Percentiles rank a stretch among this genome's conserved stretches.
phyloP scores from a whole-genome alignment of 805 yeast genomes.

The Candida wancherniae region DNA sequence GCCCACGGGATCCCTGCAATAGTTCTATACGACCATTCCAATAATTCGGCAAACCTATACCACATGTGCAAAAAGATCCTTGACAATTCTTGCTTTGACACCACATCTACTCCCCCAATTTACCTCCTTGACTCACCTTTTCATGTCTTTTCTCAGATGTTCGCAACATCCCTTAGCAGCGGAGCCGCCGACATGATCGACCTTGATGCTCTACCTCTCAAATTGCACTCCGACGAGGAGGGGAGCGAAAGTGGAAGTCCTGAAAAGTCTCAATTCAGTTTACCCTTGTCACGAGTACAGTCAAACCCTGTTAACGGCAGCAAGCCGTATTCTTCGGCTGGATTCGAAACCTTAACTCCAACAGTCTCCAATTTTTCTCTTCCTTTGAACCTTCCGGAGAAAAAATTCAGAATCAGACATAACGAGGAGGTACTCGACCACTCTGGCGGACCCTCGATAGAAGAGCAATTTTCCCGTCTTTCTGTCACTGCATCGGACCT shows the following conservation, averaged over 20 bases:
- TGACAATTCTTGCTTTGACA: constrained; percentile 22
- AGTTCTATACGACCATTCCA: constrained; percentile 46
- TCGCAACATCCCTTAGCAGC: constrained; percentile 18
- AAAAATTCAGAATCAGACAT: constrained; percentile 39
- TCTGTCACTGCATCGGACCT: constrained; percentile 7
- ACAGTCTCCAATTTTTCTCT: constrained; percentile 50
- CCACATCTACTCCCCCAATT: constrained; percentile 29
- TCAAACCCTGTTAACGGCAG: background rate
- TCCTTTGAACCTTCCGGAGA: constrained; percentile 36
- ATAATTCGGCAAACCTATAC: constrained; percentile 36
- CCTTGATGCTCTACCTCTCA: constrained; percentile 3
- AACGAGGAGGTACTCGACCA: constrained; percentile 46
- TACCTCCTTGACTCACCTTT: constrained; percentile 43
- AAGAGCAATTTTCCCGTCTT: constrained; percentile 5
- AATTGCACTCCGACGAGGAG: background rate
- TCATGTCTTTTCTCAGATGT: constrained; percentile 24
- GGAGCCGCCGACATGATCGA: constrained; percentile 17
- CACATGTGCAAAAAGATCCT: constrained; percentile 48
- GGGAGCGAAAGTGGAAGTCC: no score
- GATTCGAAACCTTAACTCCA: constrained; percentile 22
- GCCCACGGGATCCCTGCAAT: constrained; percentile 36
- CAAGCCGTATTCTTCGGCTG: no score
- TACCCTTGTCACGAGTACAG: no score
- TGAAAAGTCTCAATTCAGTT: no score
- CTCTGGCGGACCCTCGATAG: constrained; percentile 6